Percentiles rank a stretch among this genome's conserved stretches.
These are phyloP conservation scores for Hemisphaericaspora subhashii DNA, from an alignment of 1,139 yeast species.

Conservation along the genomic window DNA sequence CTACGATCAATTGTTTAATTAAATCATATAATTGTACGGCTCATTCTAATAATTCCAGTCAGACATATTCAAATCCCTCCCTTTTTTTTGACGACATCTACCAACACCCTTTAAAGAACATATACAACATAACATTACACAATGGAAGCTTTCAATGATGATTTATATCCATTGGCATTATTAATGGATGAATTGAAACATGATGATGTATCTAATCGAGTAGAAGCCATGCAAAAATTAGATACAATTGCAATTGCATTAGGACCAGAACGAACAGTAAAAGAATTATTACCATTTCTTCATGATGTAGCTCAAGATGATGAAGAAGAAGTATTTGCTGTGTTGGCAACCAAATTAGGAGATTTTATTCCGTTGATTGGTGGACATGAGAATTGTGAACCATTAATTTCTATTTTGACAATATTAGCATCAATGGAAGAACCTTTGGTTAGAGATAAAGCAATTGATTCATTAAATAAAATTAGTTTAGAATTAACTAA, in stretches of 20 bases:
- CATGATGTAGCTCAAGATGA: constrained; percentile 92
- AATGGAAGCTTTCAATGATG: constrained; percentile 52
- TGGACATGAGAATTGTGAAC: constrained; percentile 75
- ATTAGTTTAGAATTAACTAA: constrained; percentile 66
- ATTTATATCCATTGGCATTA: constrained; percentile 90
- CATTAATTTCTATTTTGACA: constrained; percentile 82
- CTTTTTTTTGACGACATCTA: constrained; percentile 1
- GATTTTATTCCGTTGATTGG: constrained; percentile 85
- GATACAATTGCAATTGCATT: constrained; percentile 94
- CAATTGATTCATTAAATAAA: constrained; percentile 79
- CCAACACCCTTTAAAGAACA: not conserved
- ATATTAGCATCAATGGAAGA: constrained; percentile 92
- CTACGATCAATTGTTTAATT: too few relatives aligned
- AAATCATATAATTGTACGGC: too few relatives aligned
- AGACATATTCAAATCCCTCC: too few relatives aligned
- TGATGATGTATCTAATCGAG: constrained; percentile 91
- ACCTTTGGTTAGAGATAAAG: constrained; percentile 95
- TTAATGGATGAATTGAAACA: constrained; percentile 94
- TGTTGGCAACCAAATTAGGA: constrained; percentile 87
- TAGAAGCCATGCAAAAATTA: constrained; percentile 91
- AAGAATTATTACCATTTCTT: constrained; percentile 86
- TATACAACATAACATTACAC: constrained; percentile 4
- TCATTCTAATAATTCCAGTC: too few relatives aligned
- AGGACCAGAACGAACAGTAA: constrained; percentile 90
- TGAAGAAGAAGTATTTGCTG: constrained; percentile 96